phyloP scores from a whole-genome alignment of 1,284 basidiomycete species.

The Sporisorium scitamineum region DNA sequence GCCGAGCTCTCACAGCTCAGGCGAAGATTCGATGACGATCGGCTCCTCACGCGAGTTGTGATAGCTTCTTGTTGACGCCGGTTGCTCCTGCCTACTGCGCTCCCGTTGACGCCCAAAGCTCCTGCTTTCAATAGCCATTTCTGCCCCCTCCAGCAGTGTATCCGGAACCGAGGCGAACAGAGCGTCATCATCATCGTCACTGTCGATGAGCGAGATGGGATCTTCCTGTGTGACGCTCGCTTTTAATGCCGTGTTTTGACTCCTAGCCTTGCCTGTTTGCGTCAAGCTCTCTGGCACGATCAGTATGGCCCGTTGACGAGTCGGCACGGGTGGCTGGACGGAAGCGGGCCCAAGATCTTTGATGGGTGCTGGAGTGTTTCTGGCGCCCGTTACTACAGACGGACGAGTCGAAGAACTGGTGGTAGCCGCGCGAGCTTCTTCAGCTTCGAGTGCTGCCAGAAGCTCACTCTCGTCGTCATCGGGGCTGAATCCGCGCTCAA shows the following conservation, averaged over 20 bases:
- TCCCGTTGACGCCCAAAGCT: background rate
- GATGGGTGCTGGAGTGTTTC: background rate
- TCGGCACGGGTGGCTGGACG: background rate
- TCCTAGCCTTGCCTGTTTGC: constrained; percentile 6
- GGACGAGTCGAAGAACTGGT: background rate
- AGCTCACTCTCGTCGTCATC: constrained; percentile 43
- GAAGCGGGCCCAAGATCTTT: background rate
- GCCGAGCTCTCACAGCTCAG: constrained; percentile 17
- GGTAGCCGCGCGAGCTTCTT: constrained; percentile 13
- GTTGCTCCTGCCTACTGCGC: background rate
- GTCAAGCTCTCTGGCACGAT: constrained; percentile 12
- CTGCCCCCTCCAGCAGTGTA: background rate
- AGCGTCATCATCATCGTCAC: constrained; percentile 38
- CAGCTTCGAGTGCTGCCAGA: constrained; percentile 34
- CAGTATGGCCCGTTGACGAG: constrained; percentile 4
- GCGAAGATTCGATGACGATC: constrained; percentile 48
- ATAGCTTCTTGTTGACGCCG: background rate
- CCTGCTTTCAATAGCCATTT: background rate
- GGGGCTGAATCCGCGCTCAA: constrained; percentile 19
- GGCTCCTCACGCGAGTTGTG: constrained; percentile 29
- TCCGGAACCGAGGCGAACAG: constrained; percentile 13
- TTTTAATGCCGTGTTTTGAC: constrained; percentile 5
- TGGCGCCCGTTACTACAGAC: too few species aligned
- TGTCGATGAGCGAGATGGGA: constrained; percentile 35
- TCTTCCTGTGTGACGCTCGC: constrained; percentile 13